phyloP scores from a whole-genome alignment of 169 alveolate genomes.

The Babesia ovata region DNA sequence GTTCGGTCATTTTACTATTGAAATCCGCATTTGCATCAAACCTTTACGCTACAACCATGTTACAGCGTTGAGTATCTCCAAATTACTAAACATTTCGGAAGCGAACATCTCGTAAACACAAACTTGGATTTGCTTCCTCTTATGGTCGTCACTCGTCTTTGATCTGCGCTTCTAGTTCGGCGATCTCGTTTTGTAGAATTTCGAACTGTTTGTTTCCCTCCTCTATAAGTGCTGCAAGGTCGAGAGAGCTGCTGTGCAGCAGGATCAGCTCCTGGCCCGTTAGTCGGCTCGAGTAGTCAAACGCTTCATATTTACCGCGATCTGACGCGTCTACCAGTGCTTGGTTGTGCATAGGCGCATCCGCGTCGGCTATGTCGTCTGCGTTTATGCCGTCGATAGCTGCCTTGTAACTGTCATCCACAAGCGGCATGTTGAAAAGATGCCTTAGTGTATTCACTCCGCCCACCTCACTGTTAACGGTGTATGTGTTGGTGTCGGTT shows the following conservation, averaged over 20 bases:
- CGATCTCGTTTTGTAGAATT: conserved; percentile 44
- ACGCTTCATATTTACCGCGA: conserved; percentile 16
- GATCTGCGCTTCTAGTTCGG: conserved; percentile 18
- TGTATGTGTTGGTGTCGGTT: conserved; percentile 37
- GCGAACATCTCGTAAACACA: too few species aligned
- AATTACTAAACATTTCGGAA: too few species aligned
- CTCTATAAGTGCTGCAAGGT: conserved; percentile 66
- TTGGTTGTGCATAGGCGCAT: conserved; percentile 1
- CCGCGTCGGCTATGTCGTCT: conserved; percentile 10
- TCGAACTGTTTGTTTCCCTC: conserved; percentile 47
- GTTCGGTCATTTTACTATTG: too few species aligned
- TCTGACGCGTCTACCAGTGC: conserved; percentile 18
- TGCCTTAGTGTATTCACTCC: conserved; percentile 36
- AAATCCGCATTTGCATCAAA: too few species aligned
- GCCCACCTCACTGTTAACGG: conserved; percentile 59
- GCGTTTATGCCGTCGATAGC: conserved; percentile 40
- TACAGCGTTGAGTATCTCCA: too few species aligned
- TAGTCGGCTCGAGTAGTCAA: conserved; percentile 52
- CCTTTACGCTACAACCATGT: too few species aligned
- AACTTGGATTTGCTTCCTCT: too few species aligned
- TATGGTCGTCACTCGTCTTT: neutral
- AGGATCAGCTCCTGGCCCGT: conserved; percentile 68
- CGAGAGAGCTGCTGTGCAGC: conserved; percentile 61
- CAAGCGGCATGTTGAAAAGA: conserved; percentile 58
- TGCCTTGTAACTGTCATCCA: conserved; percentile 43